Evolutionary conservation across 805 yeast species (phyloP), one percentile per base, ranked within the genome.

Genomic region (Schizosaccharomyces octosporus): DNA sequence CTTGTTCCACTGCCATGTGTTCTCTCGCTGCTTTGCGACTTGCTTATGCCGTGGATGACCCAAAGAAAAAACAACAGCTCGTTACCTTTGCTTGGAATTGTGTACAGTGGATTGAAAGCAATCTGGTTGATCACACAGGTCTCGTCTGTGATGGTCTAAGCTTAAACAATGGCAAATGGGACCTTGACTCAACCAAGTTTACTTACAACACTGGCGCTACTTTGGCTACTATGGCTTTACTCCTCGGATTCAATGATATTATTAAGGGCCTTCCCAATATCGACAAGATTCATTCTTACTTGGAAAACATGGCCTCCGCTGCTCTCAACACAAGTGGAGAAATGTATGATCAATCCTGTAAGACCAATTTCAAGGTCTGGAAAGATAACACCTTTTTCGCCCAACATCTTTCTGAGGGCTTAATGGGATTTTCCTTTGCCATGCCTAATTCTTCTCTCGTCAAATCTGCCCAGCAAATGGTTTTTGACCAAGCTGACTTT

Each of bases 1-100:
- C 87, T 13, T 82, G 85, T 65, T 81, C 85, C 43, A 81, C 84
- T 1, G 81, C 84, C 9, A 85, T 83, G 66, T 77, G 77, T 29
- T 87, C 87, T 4, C 74, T 80, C 67, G 57, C 36, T 3, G 57
- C 57, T 51, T 51, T 21, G 31, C 57, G 57, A 24, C 36, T 51
- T 21, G 57, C 57, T 51, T 17, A 7, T 11, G 57, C 36, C 11
- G n/a, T 29, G 13, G 36, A 51, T 29, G 57, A 51, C 15, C 32
- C 32, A n/a, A 24, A 21, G 19, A 21, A 29, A 9, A 21, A 29
- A 29, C 31, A 51, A 11, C 36, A 51, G 19, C 31, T 51, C 7
- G 36, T 51, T 11, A 6, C n/a, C 4, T 51, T 51, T 24, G 57
- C 57, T 51, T 51, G 57, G 57, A 51, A 51, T 6, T 51, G 57